Base-by-base conservation (phyloP, 108 stramenopile species). In the Cyclotella choctawhatcheeana region DNA sequence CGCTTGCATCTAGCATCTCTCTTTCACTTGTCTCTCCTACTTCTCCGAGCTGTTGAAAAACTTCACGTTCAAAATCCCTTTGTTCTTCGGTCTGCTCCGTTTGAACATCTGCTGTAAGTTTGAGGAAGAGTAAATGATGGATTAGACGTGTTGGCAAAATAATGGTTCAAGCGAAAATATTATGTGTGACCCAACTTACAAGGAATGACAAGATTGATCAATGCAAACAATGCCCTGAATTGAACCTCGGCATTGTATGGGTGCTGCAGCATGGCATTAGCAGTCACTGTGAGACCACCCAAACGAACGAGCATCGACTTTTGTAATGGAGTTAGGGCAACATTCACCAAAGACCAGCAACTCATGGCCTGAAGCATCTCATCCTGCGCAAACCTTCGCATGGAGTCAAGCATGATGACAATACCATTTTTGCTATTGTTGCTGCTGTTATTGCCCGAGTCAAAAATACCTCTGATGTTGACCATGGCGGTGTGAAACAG, bases 131-230 rank as follows among this genome's bases (percentile, higher is more conserved):
- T 26, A 24, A 44, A 21, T 58, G 73, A 58, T 12, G 8, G n/a
- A n/a, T n/a, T n/a, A n/a, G n/a, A n/a, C n/a, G n/a, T n/a, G n/a
- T n/a, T n/a, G n/a, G n/a, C 37, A 40, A 40, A 40, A 40, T 40
- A 12, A 6, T 40, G 6, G 6, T 40, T 3, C 35, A 2, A 32
- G 8, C 0, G 18, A 53, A 47, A 47, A 45, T 13, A 50, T 67
- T n/a, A 40, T 64, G 22, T n/a, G 44, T 33, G 60, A 64, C 25
- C 26, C 44, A n/a, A 68, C 81, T 82, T 64, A 85, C 84, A 67
- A 18, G 95, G 95, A 82, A 95, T 95, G 60, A 95, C 92, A 48
- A 97, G 87, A 64, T 97, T 97, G 67, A 97, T 95, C 50, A 97
- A 76, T 21, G 96, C 96, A 74, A 97, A 97, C 27, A 97, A 79